Percentiles rank a stretch among this genome's conserved stretches.
Conservation (phyloP, 2,329 filamentous ascomycete genomes). For the Alternaria gaisen region DNA sequence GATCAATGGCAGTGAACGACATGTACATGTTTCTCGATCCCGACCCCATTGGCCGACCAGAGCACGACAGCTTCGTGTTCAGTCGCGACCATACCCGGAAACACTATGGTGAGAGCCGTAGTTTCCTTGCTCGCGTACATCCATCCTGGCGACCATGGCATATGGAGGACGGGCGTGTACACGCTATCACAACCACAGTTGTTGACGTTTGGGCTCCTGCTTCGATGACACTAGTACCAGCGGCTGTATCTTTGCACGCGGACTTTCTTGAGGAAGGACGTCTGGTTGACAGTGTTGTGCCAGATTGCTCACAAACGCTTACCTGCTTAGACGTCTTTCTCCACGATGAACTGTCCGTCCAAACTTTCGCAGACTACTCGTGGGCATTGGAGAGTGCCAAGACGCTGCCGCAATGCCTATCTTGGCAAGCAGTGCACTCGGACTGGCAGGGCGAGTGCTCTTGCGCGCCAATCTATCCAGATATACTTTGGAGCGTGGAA, state of each 20-base stretch:
- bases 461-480: conserved; percentile 39
- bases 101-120: conserved; percentile 57
- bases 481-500: conserved; percentile 37
- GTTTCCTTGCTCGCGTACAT: conserved; percentile 58
- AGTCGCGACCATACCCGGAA: conserved; percentile 58
- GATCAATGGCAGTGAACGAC: conserved; percentile 27
- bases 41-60: conserved; percentile 56
- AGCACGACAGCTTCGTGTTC: conserved; percentile 66
- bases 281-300: not conserved
- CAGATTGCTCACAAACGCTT: conserved; percentile 30
- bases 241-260: conserved; percentile 5
- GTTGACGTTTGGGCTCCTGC: conserved; percentile 22
- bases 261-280: conserved; percentile 8
- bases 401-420: conserved; percentile 22
- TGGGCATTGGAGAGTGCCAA: conserved; percentile 35
- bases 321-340: conserved; percentile 33
- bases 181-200: conserved; percentile 12
- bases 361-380: conserved; percentile 23
- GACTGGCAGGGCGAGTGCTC: conserved; percentile 14
- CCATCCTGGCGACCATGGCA: conserved; percentile 43
- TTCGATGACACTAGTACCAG: conserved; percentile 11
- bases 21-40: conserved; percentile 69
- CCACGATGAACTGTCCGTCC: conserved; percentile 5
- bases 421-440: conserved; percentile 29
- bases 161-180: conserved; percentile 3